Percentiles rank a stretch among this genome's conserved stretches.
Conservation (phyloP, 2,329 filamentous ascomycete species). For the Pseudogymnoascus sp. region DNA sequence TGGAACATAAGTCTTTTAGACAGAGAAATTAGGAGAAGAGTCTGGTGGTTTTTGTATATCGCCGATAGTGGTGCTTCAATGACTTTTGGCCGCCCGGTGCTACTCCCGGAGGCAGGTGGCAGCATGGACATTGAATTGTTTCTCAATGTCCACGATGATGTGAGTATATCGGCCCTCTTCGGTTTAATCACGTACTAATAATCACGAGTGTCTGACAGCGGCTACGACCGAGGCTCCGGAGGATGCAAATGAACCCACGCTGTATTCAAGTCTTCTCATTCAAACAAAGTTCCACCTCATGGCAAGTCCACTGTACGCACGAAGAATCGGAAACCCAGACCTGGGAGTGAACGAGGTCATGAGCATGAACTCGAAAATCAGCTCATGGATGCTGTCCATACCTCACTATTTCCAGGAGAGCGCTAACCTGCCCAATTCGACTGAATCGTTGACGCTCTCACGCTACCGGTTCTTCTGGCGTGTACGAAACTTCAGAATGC, state of each 20-base stretch:
- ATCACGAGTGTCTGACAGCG: not conserved
- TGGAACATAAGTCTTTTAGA: slow-evolving; percentile 22
- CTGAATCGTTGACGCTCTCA: not conserved
- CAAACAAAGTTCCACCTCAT: not conserved
- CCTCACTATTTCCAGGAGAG: not conserved
- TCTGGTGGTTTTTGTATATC: slow-evolving; percentile 20
- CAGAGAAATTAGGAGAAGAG: slow-evolving; percentile 16
- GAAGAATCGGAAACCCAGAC: not conserved
- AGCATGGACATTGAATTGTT: not conserved
- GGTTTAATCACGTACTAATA: not conserved
- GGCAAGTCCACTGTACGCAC: not conserved
- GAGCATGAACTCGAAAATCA: not conserved
- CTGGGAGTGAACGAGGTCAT: not conserved
- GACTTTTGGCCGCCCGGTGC: not conserved
- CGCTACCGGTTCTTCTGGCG: not conserved
- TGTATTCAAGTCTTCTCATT: not conserved
- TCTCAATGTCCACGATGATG: not conserved
- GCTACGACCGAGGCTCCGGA: not conserved
- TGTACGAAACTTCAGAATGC: not conserved
- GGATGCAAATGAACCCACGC: not conserved
- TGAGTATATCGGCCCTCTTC: not conserved
- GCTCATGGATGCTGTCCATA: not conserved
- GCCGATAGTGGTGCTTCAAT: slow-evolving; percentile 10
- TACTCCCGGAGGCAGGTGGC: not conserved
- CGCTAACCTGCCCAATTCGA: not conserved